Evolutionary conservation across 2,329 filamentous ascomycete species (phyloP), one percentile per base, ranked within the genome.

Genomic region (Aspergillus floridensis): DNA sequence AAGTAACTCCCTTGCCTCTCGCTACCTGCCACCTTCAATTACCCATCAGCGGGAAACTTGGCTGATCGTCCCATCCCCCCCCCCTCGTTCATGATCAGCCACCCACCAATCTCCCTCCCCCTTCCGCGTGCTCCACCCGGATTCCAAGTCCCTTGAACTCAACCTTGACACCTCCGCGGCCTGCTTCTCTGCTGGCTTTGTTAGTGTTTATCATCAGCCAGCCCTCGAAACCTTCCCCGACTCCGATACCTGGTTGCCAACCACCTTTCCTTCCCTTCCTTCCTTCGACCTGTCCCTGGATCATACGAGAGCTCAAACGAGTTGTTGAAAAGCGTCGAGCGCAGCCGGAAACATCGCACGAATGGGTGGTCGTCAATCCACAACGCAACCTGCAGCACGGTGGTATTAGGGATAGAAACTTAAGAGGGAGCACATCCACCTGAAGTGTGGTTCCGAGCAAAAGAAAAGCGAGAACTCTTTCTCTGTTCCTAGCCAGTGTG

Each of bases 371-470:
- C 41, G 12, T 21, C 41, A 16, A 47, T 24, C 47, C 53, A 31
- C 47, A 46, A 48, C 41, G 53, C 32, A 55, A 55, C 29, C 47
- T 55, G 44, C 53, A 44, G 38, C 38, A 55, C 41, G 53, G 53
- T 55, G 53, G 44, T 32, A 55, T 55, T 55, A 47, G 26, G 41
- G 44, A 48, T 44, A 21, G 41, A 44, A 8, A 44, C 14, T n/a
- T 16, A 44, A 44, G 14, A 44, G 32, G n/a, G 16, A 19, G 4
- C 32, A 44, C 3, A n/a, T 44, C 31, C 29, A 29, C 21, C 11
- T 44, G 49, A 12, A n/a, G 5, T 22, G 47, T 41, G 14, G 16
- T 19, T 19, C 16, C 38, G 38, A 35, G 14, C 32, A 29, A 59
- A 54, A 57, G 26, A 55, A 53, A 60, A 55, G 32, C 4, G 32